Conservation (phyloP, 2,329 filamentous ascomycete species). For the Ophiognomonia clavigignenti-juglandacearum region DNA sequence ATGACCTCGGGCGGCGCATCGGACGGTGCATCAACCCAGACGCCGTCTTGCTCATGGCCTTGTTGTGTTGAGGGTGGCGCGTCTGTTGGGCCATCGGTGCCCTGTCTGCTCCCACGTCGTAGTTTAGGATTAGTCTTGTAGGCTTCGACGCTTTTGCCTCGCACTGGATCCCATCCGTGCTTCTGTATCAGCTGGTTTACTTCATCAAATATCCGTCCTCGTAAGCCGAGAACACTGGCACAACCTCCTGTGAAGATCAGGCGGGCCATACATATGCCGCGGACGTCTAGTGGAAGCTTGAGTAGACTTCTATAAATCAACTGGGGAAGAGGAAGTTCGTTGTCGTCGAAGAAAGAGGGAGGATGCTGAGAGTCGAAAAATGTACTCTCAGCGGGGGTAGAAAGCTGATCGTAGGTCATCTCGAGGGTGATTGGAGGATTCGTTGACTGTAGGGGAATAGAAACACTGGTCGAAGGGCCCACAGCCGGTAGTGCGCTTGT, state of each 20-base stretch:
- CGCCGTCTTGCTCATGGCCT: slow-evolving; percentile 26
- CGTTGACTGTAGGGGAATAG: slow-evolving; percentile 43
- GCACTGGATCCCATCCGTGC: slow-evolving; percentile 73
- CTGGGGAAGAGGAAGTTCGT: slow-evolving; percentile 74
- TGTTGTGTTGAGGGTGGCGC: slow-evolving; percentile 13
- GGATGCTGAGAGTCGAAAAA: slow-evolving; percentile 60
- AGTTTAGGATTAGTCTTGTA: slow-evolving; percentile 42
- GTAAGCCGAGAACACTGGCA: slow-evolving; percentile 73
- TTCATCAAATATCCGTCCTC: slow-evolving; percentile 71
- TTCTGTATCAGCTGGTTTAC: slow-evolving; percentile 60
- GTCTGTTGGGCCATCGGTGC: slow-evolving; percentile 17
- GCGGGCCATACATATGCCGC: slow-evolving; percentile 81
- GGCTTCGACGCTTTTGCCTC: slow-evolving; percentile 61
- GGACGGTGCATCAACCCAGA: slow-evolving; percentile 37
- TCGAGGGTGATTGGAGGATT: slow-evolving; percentile 50
- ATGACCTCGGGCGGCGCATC: slow-evolving; percentile 35
- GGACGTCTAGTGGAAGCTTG: slow-evolving; percentile 72
- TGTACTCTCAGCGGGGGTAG: slow-evolving; percentile 68
- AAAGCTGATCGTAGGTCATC: slow-evolving; percentile 65
- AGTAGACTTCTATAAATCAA: slow-evolving; percentile 75
- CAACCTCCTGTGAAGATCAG: slow-evolving; percentile 83
- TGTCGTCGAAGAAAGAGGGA: slow-evolving; percentile 67
- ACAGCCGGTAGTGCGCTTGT: slow-evolving; percentile 17
- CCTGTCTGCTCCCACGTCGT: slow-evolving; percentile 24
- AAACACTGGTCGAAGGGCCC: slow-evolving; percentile 25